Conservation (phyloP, 768 basidiomycete species). For the Mrakia blollopis region DNA sequence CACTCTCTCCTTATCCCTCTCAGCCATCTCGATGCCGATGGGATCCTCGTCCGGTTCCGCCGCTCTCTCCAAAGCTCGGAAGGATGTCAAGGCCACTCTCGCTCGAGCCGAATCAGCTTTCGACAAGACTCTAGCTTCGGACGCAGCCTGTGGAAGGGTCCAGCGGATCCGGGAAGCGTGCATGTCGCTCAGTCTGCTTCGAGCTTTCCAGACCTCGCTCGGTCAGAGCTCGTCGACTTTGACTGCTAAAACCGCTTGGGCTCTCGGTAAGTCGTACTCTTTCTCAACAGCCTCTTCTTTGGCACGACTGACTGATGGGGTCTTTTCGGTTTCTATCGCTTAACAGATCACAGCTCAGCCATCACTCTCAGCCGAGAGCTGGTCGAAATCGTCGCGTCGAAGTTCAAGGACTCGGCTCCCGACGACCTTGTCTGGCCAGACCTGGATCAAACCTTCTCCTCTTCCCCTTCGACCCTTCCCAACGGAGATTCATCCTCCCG, state of each 20-base stretch:
- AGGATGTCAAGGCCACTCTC: conserved; percentile 60
- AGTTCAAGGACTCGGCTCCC: conserved; percentile 51
- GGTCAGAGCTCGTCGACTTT: conserved; percentile 56
- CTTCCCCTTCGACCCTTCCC: conserved; percentile 39
- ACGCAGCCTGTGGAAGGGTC: conserved; percentile 58
- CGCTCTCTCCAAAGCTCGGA: conserved; percentile 49
- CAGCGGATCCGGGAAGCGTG: conserved; percentile 69
- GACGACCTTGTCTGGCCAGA: conserved; percentile 76
- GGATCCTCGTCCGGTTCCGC: conserved; percentile 55
- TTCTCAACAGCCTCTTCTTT: conserved; percentile 37
- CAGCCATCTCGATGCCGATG: conserved; percentile 80
- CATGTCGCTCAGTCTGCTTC: conserved; percentile 63
- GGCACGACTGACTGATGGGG: conserved; percentile 37
- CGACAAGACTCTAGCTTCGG: conserved; percentile 58
- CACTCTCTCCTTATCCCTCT: not conserved
- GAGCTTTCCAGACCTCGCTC: conserved; percentile 73
- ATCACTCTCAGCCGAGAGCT: conserved; percentile 81
- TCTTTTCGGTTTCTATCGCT: not conserved
- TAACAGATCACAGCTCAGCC: conserved; percentile 65
- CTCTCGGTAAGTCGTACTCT: conserved; percentile 51
- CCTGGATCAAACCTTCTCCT: conserved; percentile 48
- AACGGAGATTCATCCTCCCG: conserved; percentile 41
- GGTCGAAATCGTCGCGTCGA: conserved; percentile 70
- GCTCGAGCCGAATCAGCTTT: conserved; percentile 65
- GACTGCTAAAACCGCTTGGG: conserved; percentile 56